A percentile compares a stretch with the other conserved stretches of the same genome.
These are phyloP conservation scores for Metarhizium album DNA, from an alignment of 2,329 filamentous ascomycete genomes.

Conservation along the genomic window DNA sequence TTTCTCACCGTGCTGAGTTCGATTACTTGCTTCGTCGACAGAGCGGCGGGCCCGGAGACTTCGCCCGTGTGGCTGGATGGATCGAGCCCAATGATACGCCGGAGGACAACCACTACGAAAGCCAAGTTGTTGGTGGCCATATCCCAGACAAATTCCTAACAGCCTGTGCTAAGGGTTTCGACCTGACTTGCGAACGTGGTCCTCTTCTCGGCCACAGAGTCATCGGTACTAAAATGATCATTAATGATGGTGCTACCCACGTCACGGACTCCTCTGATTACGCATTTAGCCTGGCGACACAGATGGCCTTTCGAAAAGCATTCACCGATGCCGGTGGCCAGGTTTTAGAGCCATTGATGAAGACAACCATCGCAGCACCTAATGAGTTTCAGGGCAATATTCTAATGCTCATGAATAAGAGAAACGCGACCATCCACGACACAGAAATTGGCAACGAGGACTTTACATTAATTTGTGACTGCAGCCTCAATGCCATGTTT, in stretches of 20 bases:
- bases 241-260: conserved; percentile 95
- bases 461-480: conserved; percentile 86
- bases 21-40: conserved; percentile 95
- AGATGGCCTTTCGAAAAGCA: conserved; percentile 92
- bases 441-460: conserved; percentile 91
- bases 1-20: conserved; percentile 69
- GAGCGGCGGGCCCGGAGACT: conserved; percentile 90
- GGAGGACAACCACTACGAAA: conserved; percentile 71
- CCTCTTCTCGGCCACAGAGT: conserved; percentile 89
- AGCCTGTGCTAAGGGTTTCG: conserved; percentile 92
- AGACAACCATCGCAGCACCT: conserved; percentile 90
- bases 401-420: conserved; percentile 91
- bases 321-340: conserved; percentile 73
- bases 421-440: conserved; percentile 87
- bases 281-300: conserved; percentile 87
- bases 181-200: conserved; percentile 69
- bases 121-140: conserved; percentile 76
- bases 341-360: conserved; percentile 94
- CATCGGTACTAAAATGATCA: conserved; percentile 78
- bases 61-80: conserved; percentile 80
- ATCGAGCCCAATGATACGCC: conserved; percentile 74
- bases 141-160: conserved; percentile 95
- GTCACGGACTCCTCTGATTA: conserved; percentile 96
- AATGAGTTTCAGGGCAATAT: conserved; percentile 97
- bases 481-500: conserved; percentile 94